These are phyloP conservation scores for Pezicula carpinea DNA, from an alignment of 2,329 filamentous ascomycete species.

Conservation along the genomic window DNA sequence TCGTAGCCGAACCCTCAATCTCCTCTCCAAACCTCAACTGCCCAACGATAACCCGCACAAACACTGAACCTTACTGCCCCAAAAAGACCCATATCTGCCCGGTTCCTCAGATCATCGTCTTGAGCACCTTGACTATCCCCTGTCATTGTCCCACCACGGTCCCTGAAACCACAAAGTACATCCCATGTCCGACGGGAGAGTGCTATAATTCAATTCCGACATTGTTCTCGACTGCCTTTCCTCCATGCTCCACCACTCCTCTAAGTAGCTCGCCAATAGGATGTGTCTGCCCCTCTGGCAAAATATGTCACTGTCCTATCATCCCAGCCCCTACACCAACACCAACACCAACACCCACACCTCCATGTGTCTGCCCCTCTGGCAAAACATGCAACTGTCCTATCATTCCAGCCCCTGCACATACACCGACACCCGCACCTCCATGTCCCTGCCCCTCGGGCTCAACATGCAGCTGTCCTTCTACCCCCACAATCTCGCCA, in stretches of 20 bases:
- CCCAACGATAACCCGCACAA: not conserved
- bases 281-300: too few species aligned
- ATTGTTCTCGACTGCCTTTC: not conserved
- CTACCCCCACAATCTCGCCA: not conserved
- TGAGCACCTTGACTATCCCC: constrained; percentile 13
- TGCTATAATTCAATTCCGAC: not conserved
- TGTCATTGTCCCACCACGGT: constrained; percentile 22
- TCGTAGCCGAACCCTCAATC: too few species aligned
- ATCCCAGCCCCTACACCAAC: not conserved
- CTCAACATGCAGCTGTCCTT: not conserved
- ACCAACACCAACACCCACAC: not conserved
- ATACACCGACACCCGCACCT: not conserved
- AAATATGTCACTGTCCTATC: too few species aligned
- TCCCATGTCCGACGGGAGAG: constrained; percentile 14
- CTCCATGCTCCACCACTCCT: not conserved
- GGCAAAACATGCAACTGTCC: not conserved
- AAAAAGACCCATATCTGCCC: not conserved
- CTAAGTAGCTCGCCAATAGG: not conserved
- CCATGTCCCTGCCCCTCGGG: not conserved
- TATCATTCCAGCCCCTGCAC: not conserved
- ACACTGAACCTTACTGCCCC: not conserved
- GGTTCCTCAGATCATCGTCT: constrained; percentile 14
- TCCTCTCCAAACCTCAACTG: too few species aligned
- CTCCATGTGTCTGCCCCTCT: not conserved
- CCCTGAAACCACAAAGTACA: constrained; percentile 16